phyloP scores from a whole-genome alignment of 2,329 filamentous ascomycete species.

The Torrubiella hemipterigena region DNA sequence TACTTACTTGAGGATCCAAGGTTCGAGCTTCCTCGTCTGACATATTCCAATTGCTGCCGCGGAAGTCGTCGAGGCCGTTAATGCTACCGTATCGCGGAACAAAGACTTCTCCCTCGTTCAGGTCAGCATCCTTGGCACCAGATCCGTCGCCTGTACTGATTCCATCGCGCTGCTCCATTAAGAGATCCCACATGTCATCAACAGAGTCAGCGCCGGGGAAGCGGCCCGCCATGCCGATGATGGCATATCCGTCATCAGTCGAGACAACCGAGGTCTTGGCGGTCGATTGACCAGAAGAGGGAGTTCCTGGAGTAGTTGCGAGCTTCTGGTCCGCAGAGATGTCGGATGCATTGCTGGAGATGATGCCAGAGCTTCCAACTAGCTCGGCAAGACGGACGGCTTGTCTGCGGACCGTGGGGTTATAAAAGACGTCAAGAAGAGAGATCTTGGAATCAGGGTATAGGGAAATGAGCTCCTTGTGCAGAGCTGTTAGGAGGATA shows the following conservation, averaged over 20 bases:
- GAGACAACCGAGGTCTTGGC: neutral
- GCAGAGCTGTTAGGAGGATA: neutral
- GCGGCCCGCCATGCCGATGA: slow-evolving; percentile 28
- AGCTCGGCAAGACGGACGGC: neutral
- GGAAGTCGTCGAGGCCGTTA: slow-evolving; percentile 1
- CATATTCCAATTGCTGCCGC: slow-evolving; percentile 1
- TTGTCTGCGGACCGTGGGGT: slow-evolving; percentile 1
- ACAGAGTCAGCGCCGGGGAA: slow-evolving; percentile 21
- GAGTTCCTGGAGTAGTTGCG: too few relatives aligned
- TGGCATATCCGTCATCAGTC: slow-evolving; percentile 22
- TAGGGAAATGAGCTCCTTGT: neutral
- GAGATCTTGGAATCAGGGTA: neutral
- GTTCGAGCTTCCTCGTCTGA: slow-evolving; percentile 1
- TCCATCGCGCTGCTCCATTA: slow-evolving; percentile 13
- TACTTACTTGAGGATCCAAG: slow-evolving; percentile 1
- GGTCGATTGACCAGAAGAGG: neutral
- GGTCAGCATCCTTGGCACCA: slow-evolving; percentile 7
- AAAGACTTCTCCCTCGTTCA: neutral
- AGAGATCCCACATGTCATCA: slow-evolving; percentile 10
- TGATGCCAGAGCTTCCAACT: neutral
- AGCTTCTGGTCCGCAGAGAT: too few relatives aligned
- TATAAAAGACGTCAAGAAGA: slow-evolving; percentile 1
- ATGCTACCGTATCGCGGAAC: slow-evolving; percentile 2
- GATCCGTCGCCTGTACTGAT: slow-evolving; percentile 7
- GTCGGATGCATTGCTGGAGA: neutral